Conservation (phyloP, 805 yeast genomes). For the Cyberlindnera euphorbiiphila region DNA sequence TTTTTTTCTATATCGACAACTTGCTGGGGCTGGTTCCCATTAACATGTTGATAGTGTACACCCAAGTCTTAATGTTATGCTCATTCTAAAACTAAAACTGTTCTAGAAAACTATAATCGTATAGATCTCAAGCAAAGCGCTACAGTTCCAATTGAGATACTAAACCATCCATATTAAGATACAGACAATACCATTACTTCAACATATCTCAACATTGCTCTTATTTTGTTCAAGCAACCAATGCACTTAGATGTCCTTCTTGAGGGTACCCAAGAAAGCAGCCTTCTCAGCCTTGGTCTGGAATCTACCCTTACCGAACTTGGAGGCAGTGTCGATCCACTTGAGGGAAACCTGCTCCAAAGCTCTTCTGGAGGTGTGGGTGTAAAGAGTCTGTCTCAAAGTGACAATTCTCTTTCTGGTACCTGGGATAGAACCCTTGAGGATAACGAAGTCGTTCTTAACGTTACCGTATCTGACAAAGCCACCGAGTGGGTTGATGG, state of each 20-base stretch:
- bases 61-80: no score
- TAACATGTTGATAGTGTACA: no score
- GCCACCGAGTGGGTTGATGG: constrained; percentile 99
- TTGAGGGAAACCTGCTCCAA: constrained; percentile 93
- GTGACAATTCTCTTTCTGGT: constrained; percentile 99
- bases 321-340: constrained; percentile 99
- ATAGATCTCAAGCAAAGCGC: no score
- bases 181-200: constrained; percentile 8
- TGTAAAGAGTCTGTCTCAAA: constrained; percentile 96
- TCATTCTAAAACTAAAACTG: not conserved
- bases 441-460: constrained; percentile 94
- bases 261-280: constrained; percentile 99
- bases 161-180: constrained; percentile 4
- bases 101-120: no score
- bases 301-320: constrained; percentile 99
- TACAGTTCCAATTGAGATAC: no score
- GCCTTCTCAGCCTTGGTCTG: constrained; percentile 99
- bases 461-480: constrained; percentile 99
- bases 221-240: constrained; percentile 9
- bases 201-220: constrained; percentile 8
- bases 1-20: not conserved
- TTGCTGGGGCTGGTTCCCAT: not conserved
- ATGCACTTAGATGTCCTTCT: constrained; percentile 78
- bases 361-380: constrained; percentile 97
- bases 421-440: constrained; percentile 99